These are phyloP conservation scores for Epichloe amarillans DNA, from an alignment of 2,329 filamentous ascomycete species.

Conservation along the genomic window DNA sequence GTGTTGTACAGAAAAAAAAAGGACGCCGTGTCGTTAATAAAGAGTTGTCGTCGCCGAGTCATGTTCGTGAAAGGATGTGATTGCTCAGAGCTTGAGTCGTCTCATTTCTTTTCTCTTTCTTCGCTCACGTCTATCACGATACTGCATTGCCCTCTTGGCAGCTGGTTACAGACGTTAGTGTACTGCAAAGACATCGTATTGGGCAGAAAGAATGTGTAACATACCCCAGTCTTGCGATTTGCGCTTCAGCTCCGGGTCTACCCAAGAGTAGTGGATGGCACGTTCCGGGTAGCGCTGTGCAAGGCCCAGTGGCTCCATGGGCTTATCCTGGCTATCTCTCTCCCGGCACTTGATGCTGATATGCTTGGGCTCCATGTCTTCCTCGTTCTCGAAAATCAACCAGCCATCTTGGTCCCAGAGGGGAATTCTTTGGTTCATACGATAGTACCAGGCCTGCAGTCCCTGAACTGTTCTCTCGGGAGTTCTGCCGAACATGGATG, in stretches of 20 bases:
- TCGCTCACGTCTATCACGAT: conserved; percentile 23
- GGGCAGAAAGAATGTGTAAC: conserved; percentile 11
- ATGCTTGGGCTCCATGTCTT: conserved; percentile 24
- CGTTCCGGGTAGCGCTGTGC: conserved; percentile 34
- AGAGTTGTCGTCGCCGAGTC: conserved; percentile 6
- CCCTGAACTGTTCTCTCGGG: conserved; percentile 27
- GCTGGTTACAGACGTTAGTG: conserved; percentile 12
- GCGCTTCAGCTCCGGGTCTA: conserved; percentile 24
- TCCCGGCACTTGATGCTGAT: conserved; percentile 27
- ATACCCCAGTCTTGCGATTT: conserved; percentile 27
- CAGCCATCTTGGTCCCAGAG: conserved; percentile 27
- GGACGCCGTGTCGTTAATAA: background rate
- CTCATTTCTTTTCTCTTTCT: conserved; percentile 25
- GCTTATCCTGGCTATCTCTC: conserved; percentile 22
- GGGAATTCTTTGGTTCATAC: conserved; percentile 29
- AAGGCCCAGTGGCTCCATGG: conserved; percentile 23
- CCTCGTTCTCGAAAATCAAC: conserved; percentile 26
- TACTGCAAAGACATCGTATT: background rate
- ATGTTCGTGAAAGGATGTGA: background rate
- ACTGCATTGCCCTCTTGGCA: conserved; percentile 21
- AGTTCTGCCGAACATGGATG: conserved; percentile 22
- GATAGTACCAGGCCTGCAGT: conserved; percentile 30
- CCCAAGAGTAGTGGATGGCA: conserved; percentile 32
- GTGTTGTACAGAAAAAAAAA: background rate
- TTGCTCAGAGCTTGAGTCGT: conserved; percentile 22